These are phyloP conservation scores for Boletus huronensis DNA, from an alignment of 768 basidiomycete genomes.

Conservation along the genomic window DNA sequence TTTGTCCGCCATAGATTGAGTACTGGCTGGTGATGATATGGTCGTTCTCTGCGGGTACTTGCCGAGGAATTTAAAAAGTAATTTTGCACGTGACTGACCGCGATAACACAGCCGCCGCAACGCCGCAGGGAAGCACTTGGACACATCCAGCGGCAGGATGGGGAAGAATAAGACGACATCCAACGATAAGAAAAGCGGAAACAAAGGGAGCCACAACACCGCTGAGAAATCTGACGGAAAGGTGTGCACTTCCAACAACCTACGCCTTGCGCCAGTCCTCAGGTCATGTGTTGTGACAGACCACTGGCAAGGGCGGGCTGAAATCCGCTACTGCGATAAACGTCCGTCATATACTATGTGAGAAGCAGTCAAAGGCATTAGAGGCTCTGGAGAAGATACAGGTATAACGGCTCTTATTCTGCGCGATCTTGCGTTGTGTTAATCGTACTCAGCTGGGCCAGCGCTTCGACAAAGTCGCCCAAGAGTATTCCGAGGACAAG, in stretches of 20 bases:
- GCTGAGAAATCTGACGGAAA: constrained; percentile 22
- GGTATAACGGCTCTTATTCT: constrained; percentile 37
- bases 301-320: constrained; percentile 56
- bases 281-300: constrained; percentile 28
- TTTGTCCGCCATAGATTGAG: constrained; percentile 74
- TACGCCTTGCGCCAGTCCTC: neutral
- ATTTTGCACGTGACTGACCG: constrained; percentile 15
- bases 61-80: neutral
- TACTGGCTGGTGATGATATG: constrained; percentile 3
- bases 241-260: constrained; percentile 13
- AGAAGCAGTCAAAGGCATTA: constrained; percentile 76
- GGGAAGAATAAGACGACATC: constrained; percentile 29
- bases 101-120: constrained; percentile 6
- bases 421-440: neutral
- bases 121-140: neutral
- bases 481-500: constrained; percentile 90
- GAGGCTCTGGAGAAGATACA: constrained; percentile 80
- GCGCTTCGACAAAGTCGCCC: constrained; percentile 83
- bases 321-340: constrained; percentile 81
- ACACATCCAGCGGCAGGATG: constrained; percentile 15
- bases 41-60: neutral
- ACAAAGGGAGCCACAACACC: constrained; percentile 14
- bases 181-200: constrained; percentile 22
- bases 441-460: constrained; percentile 56
- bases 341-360: constrained; percentile 85